Base-by-base conservation (phyloP, 176 grass and related monocot genomes). In the Zoysia japonica region DNA sequence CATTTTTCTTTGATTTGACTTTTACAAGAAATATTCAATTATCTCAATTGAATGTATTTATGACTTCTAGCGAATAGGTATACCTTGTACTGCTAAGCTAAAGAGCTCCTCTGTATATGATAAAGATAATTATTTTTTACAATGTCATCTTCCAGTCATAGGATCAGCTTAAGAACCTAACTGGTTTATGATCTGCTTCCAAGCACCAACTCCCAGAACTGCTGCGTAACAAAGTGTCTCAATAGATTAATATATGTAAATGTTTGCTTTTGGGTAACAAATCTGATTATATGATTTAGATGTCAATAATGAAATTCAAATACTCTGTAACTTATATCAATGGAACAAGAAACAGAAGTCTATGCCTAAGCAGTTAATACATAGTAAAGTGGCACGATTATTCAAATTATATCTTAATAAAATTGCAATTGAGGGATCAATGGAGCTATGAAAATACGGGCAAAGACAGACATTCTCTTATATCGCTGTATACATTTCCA, bases 81-180 rank as follows among this genome's bases (percentile, higher is more conserved):
- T 78, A 78, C 59, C 78, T 78, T 72, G 67, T 85, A 82, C 51
- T 73, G 50, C 20, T 54, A 75, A 85, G 61, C 67, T 89, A 52
- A 78, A 85, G 78, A 89, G 83, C 83, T 89, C 67, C 44, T 68
- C 49, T 89, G 83, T 89, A 89, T 89, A 89, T 78, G 83, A 85
- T 62, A 82, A 45, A 28, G 28, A 28, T 28, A 28, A 80, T 44
- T 65, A 76, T 82, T 53, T 89, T 81, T 69, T 81, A 72, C 59
- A 85, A 67, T 77, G 39, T 2, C 16, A 43, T 14, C 42, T 39
- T 84, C 48, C 10, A 78, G 19, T 47, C 15, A 67, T 59, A 71
- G 11, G 61, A 20, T 41, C 8, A 57, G 0, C 71, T 42, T 12
- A 75, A 19, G 67, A 75, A 78, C 13, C 4, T 3, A 74, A 10